These are phyloP conservation scores for Saitozyma podzolica DNA, from an alignment of 768 basidiomycete species.

Conservation along the genomic window DNA sequence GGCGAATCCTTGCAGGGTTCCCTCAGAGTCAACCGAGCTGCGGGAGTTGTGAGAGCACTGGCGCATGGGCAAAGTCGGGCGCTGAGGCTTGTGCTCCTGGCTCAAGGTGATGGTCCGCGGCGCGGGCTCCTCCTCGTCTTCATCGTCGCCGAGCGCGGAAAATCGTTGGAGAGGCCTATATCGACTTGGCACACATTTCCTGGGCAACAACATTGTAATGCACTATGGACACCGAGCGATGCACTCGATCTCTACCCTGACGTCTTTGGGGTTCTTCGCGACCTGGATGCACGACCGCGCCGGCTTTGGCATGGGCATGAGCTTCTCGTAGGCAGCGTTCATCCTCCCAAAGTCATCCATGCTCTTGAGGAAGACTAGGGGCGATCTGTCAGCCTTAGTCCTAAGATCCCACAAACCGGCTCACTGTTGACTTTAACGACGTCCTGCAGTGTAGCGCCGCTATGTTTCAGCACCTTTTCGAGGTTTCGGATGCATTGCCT, in stretches of 20 bases:
- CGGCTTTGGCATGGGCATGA: conserved; percentile 12
- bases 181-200: too few relatives aligned
- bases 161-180: too few relatives aligned
- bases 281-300: conserved; percentile 14
- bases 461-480: conserved; percentile 11
- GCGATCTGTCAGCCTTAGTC: background rate
- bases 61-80: too few relatives aligned
- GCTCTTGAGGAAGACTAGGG: conserved; percentile 9
- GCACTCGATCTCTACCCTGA: conserved; percentile 10
- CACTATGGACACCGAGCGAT: conserved; percentile 2
- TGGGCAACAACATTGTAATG: too few relatives aligned
- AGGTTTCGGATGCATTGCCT: conserved; percentile 16
- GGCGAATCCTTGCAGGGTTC: conserved; percentile 36
- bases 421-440: conserved; percentile 15
- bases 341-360: conserved; percentile 11
- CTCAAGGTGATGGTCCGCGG: too few relatives aligned
- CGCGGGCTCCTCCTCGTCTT: too few relatives aligned
- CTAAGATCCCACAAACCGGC: background rate
- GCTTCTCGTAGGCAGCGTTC: conserved; percentile 12
- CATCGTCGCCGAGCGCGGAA: too few relatives aligned
- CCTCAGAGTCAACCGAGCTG: conserved; percentile 35
- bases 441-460: conserved; percentile 5
- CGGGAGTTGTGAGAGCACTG: too few relatives aligned
- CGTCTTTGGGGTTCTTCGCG: conserved; percentile 9
- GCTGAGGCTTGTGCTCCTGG: too few relatives aligned